A percentile compares a stretch with the other conserved stretches of the same genome.
Conservation (phyloP, 2,329 filamentous ascomycete genomes). For the Apiospora arundinis region DNA sequence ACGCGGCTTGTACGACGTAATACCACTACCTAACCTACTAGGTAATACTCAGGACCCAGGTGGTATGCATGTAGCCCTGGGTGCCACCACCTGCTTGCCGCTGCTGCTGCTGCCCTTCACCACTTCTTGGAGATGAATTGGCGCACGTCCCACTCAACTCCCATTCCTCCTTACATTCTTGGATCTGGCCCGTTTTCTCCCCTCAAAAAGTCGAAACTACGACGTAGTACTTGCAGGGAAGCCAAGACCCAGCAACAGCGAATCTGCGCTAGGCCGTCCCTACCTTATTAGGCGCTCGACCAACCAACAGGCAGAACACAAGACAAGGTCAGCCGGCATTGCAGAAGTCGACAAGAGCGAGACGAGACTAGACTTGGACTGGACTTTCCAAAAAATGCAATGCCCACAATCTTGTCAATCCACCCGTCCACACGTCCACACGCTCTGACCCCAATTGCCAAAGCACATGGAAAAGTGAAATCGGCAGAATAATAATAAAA, state of each 20-base stretch:
- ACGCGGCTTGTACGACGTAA: conserved; percentile 9
- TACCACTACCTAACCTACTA: not conserved
- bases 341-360: not conserved
- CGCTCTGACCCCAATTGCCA: conserved; percentile 15
- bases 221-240: conserved; percentile 18
- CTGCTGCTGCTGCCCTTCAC: not conserved
- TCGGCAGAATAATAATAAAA: conserved; percentile 18
- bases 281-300: conserved; percentile 13
- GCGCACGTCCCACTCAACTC: conserved; percentile 7
- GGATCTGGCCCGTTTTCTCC: conserved; percentile 10
- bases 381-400: conserved; percentile 10
- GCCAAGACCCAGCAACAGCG: conserved; percentile 18
- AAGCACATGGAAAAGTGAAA: conserved; percentile 19
- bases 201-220: conserved; percentile 13
- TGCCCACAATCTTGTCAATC: conserved; percentile 4
- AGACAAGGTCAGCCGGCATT: conserved; percentile 13
- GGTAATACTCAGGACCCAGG: not conserved
- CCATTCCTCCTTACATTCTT: not conserved
- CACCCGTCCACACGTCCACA: not conserved
- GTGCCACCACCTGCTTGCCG: conserved; percentile 10
- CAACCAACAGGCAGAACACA: conserved; percentile 8
- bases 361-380: conserved; percentile 1
- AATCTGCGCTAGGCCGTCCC: conserved; percentile 14
- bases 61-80: conserved; percentile 16
- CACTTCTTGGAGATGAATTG: not conserved